These are phyloP conservation scores for Gracilaria vermiculophylla DNA, from an alignment of 23 red algal species.

Conservation along the genomic window DNA sequence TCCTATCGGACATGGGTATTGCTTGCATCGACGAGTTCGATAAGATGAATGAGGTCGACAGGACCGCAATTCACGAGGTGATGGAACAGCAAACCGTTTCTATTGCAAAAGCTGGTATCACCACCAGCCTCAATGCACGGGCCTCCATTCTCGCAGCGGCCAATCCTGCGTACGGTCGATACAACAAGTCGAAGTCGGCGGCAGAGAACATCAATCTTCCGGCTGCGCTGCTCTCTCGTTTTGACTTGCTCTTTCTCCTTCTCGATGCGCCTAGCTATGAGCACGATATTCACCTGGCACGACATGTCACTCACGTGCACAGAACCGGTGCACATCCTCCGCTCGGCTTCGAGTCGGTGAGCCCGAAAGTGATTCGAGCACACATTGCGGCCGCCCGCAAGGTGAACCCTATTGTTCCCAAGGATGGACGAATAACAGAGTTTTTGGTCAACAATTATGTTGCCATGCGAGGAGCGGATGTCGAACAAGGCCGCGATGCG, in stretches of 20 bases:
- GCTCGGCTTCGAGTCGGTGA: conserved; percentile 58
- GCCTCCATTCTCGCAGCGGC: conserved; percentile 95
- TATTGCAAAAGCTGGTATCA: conserved; percentile 99
- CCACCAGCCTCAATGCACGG: conserved; percentile 93
- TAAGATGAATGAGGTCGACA: conserved; percentile 96
- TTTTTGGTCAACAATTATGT: conserved; percentile 96
- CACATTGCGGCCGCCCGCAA: conserved; percentile 84
- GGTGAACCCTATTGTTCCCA: conserved; percentile 70
- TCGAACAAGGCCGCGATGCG: conserved; percentile 61
- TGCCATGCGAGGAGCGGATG: conserved; percentile 78
- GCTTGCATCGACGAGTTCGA: conserved; percentile 99
- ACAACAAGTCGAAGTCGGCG: conserved; percentile 82
- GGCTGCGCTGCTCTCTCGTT: conserved; percentile 94
- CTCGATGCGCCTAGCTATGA: conserved; percentile 75
- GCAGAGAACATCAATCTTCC: conserved; percentile 99
- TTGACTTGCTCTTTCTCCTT: conserved; percentile 96
- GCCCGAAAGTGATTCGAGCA: conserved; percentile 78
- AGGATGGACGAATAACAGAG: conserved; percentile 69
- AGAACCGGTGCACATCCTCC: conserved; percentile 79
- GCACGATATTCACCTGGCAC: conserved; percentile 83
- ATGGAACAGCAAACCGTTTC: conserved; percentile 99
- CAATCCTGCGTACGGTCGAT: conserved; percentile 97
- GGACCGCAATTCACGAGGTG: conserved; percentile 98
- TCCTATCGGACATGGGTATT: conserved; percentile 95
- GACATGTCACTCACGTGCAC: conserved; percentile 96